Conservation (phyloP, 2,329 filamentous ascomycete species). For the Aspergillus quadrilineatus region DNA sequence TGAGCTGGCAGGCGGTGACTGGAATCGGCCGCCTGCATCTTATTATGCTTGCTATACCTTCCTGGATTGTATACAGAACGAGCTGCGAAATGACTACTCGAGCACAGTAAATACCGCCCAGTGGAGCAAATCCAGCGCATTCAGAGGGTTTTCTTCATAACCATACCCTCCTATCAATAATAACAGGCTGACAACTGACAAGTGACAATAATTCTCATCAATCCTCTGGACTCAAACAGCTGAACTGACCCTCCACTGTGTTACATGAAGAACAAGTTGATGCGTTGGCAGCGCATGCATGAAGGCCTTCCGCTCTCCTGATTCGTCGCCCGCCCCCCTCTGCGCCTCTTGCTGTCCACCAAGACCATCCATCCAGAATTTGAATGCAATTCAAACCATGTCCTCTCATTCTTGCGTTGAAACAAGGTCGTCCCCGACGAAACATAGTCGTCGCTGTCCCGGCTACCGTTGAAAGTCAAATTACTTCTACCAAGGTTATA, state of each 20-base stretch:
- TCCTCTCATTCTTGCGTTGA: slow-evolving; percentile 1
- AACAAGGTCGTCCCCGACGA: slow-evolving; percentile 7
- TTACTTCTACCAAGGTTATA: neutral
- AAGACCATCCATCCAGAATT: slow-evolving; percentile 6
- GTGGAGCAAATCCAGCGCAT: neutral
- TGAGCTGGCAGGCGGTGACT: slow-evolving; percentile 25
- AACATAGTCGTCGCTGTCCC: neutral
- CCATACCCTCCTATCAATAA: neutral
- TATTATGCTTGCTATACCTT: neutral
- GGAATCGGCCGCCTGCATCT: slow-evolving; percentile 33
- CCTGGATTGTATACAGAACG: neutral
- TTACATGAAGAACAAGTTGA: slow-evolving; percentile 10
- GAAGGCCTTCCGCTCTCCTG: slow-evolving; percentile 26
- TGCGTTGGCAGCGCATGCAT: slow-evolving; percentile 36
- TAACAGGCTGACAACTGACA: neutral
- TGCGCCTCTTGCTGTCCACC: slow-evolving; percentile 17
- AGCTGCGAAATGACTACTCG: neutral
- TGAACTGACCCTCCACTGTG: slow-evolving; percentile 2
- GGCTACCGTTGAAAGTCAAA: neutral
- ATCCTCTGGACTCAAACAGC: neutral
- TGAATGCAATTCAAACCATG: neutral
- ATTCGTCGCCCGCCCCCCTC: slow-evolving; percentile 32
- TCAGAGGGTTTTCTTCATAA: neutral
- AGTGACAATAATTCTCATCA: neutral
- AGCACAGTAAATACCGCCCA: no score